Evolutionary conservation across 2,329 filamentous ascomycete species (phyloP), one percentile per base, ranked within the genome.

Genomic region (Ramularia endophylla): DNA sequence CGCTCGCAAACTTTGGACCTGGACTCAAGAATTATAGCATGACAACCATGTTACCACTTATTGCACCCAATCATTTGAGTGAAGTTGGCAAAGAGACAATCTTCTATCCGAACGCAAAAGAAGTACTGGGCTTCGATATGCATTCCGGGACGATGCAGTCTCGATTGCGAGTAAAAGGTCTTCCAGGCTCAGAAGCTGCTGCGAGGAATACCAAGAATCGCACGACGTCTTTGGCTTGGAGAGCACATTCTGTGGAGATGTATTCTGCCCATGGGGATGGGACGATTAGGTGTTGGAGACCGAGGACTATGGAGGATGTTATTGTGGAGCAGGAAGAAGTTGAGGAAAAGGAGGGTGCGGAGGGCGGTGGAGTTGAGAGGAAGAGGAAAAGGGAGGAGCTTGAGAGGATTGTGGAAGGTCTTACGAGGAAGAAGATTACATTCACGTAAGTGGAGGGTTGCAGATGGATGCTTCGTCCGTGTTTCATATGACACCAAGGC

Each of bases 261-360:
- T 94, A 87, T 65, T 92, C 87, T 39, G 83, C 81, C 2, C 87
- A 95, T 56, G 73, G 82, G 3, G 87, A 95, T 59, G 90, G 90
- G 0, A 83, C 82, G 38, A 90, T 97, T 43, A 75, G 83, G 32
- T 77, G 78, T 3, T 95, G 90, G 88, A 73, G 74, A 52, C 84
- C 86, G 2, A 77, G 50, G 60, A 75, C 52, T 51, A 63, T 78
- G 36, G 68, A 70, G 5, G 67, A 70, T 40, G 62, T 60, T 6
- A 44, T 59, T 39, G 56, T 59, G 20, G 70, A 73, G 25, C 67
- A 68, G 19, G 62, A 65, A 32, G 67, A 71, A 27, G 56, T 63
- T 8, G 59, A 63, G 5, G 60, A 63, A 12, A 60, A 62, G 6
- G 64, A 74, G 16, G 68, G 47, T 65, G 55, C 58, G 27, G 58